phyloP scores from a whole-genome alignment of 768 basidiomycete genomes.

The Tulasnella sp. region DNA sequence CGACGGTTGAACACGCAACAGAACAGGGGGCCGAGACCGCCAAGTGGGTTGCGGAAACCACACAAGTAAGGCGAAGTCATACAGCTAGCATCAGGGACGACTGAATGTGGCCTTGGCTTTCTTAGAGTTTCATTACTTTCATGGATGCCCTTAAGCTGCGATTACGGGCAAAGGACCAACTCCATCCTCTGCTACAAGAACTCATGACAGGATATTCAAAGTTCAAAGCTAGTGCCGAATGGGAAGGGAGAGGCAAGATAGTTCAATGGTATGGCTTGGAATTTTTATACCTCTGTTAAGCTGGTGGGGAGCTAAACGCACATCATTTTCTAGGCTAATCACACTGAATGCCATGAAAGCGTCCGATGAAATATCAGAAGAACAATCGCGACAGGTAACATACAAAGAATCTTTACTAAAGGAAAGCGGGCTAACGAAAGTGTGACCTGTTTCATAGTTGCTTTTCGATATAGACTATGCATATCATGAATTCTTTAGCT shows the following conservation, averaged over 20 bases:
- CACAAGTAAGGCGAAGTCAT: conserved; percentile 62
- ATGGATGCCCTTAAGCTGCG: conserved; percentile 95
- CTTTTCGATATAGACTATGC: conserved; percentile 97
- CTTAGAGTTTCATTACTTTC: conserved; percentile 92
- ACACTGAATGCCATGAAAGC: conserved; percentile 96
- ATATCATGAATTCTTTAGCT: conserved; percentile 82
- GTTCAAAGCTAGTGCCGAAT: conserved; percentile 92
- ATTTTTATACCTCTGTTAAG: not conserved
- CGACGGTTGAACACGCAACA: conserved; percentile 92
- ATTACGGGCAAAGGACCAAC: conserved; percentile 92
- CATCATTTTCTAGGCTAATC: conserved; percentile 65
- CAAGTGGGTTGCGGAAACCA: conserved; percentile 97
- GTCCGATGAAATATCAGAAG: conserved; percentile 91
- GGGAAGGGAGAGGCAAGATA: conserved; percentile 93
- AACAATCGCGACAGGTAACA: conserved; percentile 84
- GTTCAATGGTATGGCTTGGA: conserved; percentile 69
- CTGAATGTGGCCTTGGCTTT: not conserved
- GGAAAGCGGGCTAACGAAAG: not conserved
- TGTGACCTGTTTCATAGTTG: conserved; percentile 49
- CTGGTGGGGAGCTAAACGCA: not conserved
- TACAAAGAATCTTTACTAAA: not conserved
- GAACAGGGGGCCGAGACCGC: conserved; percentile 90
- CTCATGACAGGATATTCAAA: conserved; percentile 92
- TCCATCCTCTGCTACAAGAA: conserved; percentile 91
- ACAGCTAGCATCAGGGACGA: not conserved